These are phyloP conservation scores for Malassezia furfur DNA, from an alignment of 1,284 basidiomycete species.

Conservation along the genomic window DNA sequence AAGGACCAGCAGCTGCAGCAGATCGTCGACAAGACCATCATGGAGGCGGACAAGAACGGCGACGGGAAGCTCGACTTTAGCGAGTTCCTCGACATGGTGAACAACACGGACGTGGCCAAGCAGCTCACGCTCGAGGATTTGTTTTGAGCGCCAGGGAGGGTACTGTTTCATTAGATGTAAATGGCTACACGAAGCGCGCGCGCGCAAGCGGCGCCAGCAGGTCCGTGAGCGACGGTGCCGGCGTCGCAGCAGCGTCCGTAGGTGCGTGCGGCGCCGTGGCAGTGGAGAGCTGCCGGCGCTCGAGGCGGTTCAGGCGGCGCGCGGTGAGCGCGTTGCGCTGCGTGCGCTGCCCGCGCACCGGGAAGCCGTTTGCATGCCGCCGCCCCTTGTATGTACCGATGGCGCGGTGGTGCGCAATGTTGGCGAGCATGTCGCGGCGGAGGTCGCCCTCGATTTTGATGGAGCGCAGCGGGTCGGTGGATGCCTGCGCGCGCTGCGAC, in stretches of 20 bases:
- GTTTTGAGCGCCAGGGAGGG: not conserved
- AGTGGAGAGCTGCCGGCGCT: slow-evolving; percentile 49
- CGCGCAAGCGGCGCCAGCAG: slow-evolving; percentile 23
- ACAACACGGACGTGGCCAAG: slow-evolving; percentile 94
- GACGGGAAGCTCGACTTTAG: slow-evolving; percentile 95
- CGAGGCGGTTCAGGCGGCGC: slow-evolving; percentile 67
- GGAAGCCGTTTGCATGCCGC: slow-evolving; percentile 75
- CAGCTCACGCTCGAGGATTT: slow-evolving; percentile 83
- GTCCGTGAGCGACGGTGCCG: not conserved
- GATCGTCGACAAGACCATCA: slow-evolving; percentile 99
- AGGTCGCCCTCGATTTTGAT: slow-evolving; percentile 75
- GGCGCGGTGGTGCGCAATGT: slow-evolving; percentile 77
- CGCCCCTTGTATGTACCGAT: slow-evolving; percentile 79
- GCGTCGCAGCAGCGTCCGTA: too few species aligned
- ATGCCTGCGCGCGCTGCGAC: slow-evolving; percentile 24
- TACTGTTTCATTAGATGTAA: slow-evolving; percentile 4
- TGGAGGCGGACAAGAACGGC: slow-evolving; percentile 95
- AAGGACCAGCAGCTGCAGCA: slow-evolving; percentile 99
- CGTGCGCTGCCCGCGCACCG: slow-evolving; percentile 81
- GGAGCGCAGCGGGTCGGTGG: slow-evolving; percentile 54
- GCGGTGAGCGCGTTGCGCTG: slow-evolving; percentile 76
- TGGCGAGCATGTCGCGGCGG: slow-evolving; percentile 66
- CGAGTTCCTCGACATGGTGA: slow-evolving; percentile 92
- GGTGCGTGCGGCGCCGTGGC: not conserved
- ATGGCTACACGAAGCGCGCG: slow-evolving; percentile 8